These are phyloP conservation scores for Dimocarpus longan DNA, from an alignment of 345 rosid genomes.

Conservation along the genomic window DNA sequence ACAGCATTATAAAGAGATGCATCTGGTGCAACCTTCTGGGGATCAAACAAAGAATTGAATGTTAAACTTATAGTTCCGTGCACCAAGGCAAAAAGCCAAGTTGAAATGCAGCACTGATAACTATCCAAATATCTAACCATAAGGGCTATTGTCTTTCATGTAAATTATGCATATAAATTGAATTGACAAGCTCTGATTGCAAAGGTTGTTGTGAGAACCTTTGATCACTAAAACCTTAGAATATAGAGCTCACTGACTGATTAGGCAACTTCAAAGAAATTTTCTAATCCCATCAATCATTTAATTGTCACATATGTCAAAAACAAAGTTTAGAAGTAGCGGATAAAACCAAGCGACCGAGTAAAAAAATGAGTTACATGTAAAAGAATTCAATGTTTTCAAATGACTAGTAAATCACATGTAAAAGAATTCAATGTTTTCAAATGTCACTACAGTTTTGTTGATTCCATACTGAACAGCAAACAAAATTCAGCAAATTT, in stretches of 20 bases:
- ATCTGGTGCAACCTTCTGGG: constrained; percentile 56
- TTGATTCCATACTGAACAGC: neutral
- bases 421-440: neutral
- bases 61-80: neutral
- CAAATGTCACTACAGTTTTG: neutral
- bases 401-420: neutral
- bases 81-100: neutral
- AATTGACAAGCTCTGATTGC: neutral
- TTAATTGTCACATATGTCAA: neutral
- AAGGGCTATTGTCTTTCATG: neutral
- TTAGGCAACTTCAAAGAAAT: neutral
- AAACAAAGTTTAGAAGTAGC: neutral
- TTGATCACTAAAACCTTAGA: neutral
- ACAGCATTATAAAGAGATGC: constrained; percentile 65
- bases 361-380: too few species aligned
- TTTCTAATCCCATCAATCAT: neutral
- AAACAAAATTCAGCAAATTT: neutral
- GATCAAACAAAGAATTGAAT: constrained; percentile 15
- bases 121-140: neutral
- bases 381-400: neutral
- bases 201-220: neutral
- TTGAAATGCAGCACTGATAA: neutral
- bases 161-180: neutral
- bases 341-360: too few species aligned
- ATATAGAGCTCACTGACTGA: neutral